Percentiles rank a stretch among this genome's conserved stretches.
phyloP scores from a whole-genome alignment of 176 grass and related monocot species.

The Aegilops speltoides region DNA sequence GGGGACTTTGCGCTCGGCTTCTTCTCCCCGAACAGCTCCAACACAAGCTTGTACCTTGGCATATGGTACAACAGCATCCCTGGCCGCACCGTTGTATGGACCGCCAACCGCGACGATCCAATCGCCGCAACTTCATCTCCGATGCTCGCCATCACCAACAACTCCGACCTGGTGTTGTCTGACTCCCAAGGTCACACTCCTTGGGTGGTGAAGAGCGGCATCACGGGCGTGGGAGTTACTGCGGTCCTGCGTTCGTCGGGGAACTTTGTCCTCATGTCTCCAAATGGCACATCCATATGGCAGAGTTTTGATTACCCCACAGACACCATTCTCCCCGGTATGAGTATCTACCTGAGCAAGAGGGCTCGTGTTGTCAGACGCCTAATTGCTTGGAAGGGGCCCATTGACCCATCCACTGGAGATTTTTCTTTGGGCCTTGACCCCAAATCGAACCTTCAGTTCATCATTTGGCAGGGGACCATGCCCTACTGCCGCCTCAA shows the following conservation, averaged over 20 bases:
- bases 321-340: not conserved
- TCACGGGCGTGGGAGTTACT: not conserved
- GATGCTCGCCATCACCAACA: not conserved
- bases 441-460: not conserved
- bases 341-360: not conserved
- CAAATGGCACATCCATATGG: not conserved
- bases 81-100: not conserved
- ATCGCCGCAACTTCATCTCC: not conserved
- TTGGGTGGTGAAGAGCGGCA: not conserved
- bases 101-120: not conserved
- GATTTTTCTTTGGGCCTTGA: slow-evolving; percentile 30
- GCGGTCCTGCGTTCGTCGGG: not conserved
- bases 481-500: slow-evolving; percentile 1
- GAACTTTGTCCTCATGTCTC: not conserved
- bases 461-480: slow-evolving; percentile 20
- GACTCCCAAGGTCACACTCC: not conserved
- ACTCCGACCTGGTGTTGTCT: not conserved
- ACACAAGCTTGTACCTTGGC: not conserved
- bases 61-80: slow-evolving; percentile 10
- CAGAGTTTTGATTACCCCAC: not conserved
- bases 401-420: slow-evolving; percentile 34
- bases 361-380: not conserved
- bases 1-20: not conserved
- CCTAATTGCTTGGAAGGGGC: slow-evolving; percentile 21
- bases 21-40: not conserved